Conservation (phyloP, 2,329 filamentous ascomycete species). For the Botrytis paeoniae region DNA sequence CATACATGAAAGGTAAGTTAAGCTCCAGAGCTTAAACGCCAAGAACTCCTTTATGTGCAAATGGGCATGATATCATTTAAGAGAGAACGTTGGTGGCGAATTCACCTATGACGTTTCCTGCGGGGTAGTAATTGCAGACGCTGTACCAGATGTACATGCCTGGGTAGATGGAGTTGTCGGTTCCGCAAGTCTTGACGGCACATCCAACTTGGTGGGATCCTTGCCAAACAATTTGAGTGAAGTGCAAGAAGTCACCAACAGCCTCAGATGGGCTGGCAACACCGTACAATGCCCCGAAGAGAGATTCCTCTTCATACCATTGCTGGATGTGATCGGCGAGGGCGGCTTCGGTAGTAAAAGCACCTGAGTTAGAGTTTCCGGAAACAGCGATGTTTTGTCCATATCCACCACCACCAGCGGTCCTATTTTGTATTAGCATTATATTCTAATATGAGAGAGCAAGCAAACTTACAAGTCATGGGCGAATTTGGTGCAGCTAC, state of each 20-base stretch:
- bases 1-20: constrained; percentile 20
- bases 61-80: constrained; percentile 20
- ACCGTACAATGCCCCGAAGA: constrained; percentile 57
- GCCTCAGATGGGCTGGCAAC: constrained; percentile 49
- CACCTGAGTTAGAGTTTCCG: constrained; percentile 43
- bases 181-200: constrained; percentile 51
- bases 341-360: constrained; percentile 51
- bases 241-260: constrained; percentile 50
- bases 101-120: constrained; percentile 17
- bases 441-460: background rate
- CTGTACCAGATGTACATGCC: constrained; percentile 71
- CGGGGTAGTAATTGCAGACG: constrained; percentile 24
- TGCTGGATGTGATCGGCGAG: constrained; percentile 67
- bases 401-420: constrained; percentile 61
- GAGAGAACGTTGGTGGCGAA: constrained; percentile 14
- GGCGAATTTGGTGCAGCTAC: constrained; percentile 64
- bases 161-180: constrained; percentile 47
- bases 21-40: constrained; percentile 19
- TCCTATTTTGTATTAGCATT: constrained; percentile 44
- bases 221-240: constrained; percentile 73
- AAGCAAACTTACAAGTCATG: constrained; percentile 70
- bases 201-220: constrained; percentile 61
- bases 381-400: constrained; percentile 83
- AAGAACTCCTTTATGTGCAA: constrained; percentile 18
- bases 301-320: constrained; percentile 82